Evolutionary conservation across 331 rosid species (phyloP), one percentile per base, ranked within the genome.

Genomic region (Erythrophleum ivorense): DNA sequence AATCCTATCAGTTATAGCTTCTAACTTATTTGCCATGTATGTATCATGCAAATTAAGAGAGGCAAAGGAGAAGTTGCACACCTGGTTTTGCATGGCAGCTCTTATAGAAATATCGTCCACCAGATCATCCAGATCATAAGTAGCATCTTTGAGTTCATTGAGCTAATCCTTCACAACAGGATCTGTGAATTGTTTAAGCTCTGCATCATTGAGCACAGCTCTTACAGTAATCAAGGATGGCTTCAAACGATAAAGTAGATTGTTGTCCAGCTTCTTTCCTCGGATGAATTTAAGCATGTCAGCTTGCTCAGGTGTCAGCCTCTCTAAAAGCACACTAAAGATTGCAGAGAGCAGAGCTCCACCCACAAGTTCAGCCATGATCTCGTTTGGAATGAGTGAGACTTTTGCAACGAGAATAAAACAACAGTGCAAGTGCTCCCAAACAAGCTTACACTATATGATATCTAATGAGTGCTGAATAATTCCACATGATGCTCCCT

Each of bases 151-250:
- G 0, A 84, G 73, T 38, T 80, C 33, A 14, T 3, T 54, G 0
- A 79, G 53, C 84, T 84, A 84, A 0, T 0, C 19, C 50, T 9
- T 50, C 2, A 84, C 84, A 0, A 0, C 18, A 1, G 18, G 0
- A 1, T 33, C 1, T 0, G 9, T 80, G 13, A 84, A 13, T 6
- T 73, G 75, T 24, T 68, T 60, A 1, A 67, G 75, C 34, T 80
- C 79, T 0, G 81, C 84, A 7, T 79, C 80, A 0, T 19, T 11
- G 3, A 73, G n/a, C 13, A 79, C 18, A 0, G 0, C 9, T 7
- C 0, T 0, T 1, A 66, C 62, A 12, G 48, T 10, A 9, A 0
- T 0, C 8, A 80, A 53, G 0, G 1, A 0, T 3, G 0, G 58
- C 24, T 6, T 7, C 74, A 73, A 16, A 52, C 14, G 12, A 3